Conservation (phyloP, 2,329 filamentous ascomycete species). For the Elsinoe necatrix region DNA sequence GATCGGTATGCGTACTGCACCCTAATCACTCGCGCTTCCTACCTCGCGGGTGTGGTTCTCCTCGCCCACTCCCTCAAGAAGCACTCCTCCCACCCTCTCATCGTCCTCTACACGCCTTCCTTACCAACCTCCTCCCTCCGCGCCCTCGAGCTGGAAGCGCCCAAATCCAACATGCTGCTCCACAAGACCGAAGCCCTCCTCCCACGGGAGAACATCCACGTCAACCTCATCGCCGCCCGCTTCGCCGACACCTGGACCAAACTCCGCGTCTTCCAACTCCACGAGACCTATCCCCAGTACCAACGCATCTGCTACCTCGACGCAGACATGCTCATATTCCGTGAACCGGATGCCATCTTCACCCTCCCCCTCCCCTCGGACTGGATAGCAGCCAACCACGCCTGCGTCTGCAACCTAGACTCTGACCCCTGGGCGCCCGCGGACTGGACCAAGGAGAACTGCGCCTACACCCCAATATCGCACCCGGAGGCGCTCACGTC, state of each 20-base stretch:
- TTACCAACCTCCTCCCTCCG: slow-evolving; percentile 34
- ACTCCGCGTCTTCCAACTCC: slow-evolving; percentile 44
- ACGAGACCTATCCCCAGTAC: slow-evolving; percentile 29
- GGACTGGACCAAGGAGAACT: slow-evolving; percentile 43
- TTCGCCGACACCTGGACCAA: slow-evolving; percentile 50
- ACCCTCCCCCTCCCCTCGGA: slow-evolving; percentile 31
- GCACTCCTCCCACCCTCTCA: slow-evolving; percentile 40
- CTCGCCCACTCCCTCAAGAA: slow-evolving; percentile 43
- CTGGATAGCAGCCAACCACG: slow-evolving; percentile 43
- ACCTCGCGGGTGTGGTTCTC: slow-evolving; percentile 45
- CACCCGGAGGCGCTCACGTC: slow-evolving; percentile 30
- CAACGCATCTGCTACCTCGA: slow-evolving; percentile 42
- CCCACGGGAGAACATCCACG: slow-evolving; percentile 30
- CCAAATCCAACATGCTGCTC: slow-evolving; percentile 34
- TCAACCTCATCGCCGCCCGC: slow-evolving; percentile 41
- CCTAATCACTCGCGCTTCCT: slow-evolving; percentile 44
- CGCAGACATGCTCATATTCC: slow-evolving; percentile 43
- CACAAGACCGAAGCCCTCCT: slow-evolving; percentile 35
- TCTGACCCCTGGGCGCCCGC: slow-evolving; percentile 42
- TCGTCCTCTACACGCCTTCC: slow-evolving; percentile 43
- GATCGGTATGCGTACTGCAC: slow-evolving; percentile 39
- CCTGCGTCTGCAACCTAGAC: slow-evolving; percentile 47
- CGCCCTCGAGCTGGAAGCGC: slow-evolving; percentile 36
- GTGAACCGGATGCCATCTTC: slow-evolving; percentile 41
- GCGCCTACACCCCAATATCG: slow-evolving; percentile 38